These are phyloP conservation scores for Didymella lethalis DNA, from an alignment of 2,329 filamentous ascomycete genomes.

Conservation along the genomic window DNA sequence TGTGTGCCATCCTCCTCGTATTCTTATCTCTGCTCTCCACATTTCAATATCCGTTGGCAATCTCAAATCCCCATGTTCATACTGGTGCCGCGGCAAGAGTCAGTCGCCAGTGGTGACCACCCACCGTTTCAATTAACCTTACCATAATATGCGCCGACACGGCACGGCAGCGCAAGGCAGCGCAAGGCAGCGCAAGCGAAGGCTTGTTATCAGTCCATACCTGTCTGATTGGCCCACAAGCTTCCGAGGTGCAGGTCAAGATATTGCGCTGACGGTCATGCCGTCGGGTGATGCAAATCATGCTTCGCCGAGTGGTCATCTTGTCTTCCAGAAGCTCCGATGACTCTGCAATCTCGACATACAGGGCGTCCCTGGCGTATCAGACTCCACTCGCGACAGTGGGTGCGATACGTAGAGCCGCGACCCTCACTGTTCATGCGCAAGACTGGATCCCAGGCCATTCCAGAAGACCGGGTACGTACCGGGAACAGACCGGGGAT, in stretches of 20 bases:
- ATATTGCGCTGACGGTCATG: background rate
- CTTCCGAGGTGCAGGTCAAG: background rate
- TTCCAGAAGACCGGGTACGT: slow-evolving; percentile 7
- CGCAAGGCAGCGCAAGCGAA: slow-evolving; percentile 17
- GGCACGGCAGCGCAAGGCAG: slow-evolving; percentile 18
- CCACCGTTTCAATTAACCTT: slow-evolving; percentile 9
- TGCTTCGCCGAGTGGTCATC: background rate
- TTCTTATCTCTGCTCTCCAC: slow-evolving; percentile 21
- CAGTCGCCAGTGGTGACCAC: slow-evolving; percentile 3
- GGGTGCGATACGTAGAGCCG: background rate
- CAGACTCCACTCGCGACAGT: slow-evolving; percentile 1
- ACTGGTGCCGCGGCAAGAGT: background rate
- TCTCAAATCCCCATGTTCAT: slow-evolving; percentile 8
- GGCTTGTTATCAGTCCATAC: slow-evolving; percentile 10
- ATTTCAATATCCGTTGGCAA: slow-evolving; percentile 3
- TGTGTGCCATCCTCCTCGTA: slow-evolving; percentile 6
- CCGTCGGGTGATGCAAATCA: background rate
- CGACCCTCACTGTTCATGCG: slow-evolving; percentile 8
- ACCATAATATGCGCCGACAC: slow-evolving; percentile 4
- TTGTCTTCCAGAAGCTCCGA: slow-evolving; percentile 9
- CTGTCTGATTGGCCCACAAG: background rate
- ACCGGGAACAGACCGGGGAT: slow-evolving; percentile 13
- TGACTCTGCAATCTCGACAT: slow-evolving; percentile 2
- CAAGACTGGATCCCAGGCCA: slow-evolving; percentile 1
- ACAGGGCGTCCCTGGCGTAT: slow-evolving; percentile 7